Conservation (phyloP, 306 rosid genomes). For the Rubus parviflorus region DNA sequence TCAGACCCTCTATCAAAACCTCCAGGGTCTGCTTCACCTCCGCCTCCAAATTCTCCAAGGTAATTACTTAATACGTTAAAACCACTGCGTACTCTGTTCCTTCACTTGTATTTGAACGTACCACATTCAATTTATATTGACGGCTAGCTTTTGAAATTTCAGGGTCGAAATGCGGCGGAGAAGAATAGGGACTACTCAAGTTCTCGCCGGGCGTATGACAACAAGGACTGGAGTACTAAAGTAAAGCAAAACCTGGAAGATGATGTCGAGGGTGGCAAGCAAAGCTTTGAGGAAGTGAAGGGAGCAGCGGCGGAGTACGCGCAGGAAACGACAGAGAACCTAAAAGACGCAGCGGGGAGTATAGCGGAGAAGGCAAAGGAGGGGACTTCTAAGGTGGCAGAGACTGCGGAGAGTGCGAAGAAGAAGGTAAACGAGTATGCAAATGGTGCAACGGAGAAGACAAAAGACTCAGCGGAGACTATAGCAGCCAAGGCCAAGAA, state of each 20-base stretch:
- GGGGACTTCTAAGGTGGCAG: constrained; percentile 15
- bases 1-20: constrained; percentile 31
- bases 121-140: neutral
- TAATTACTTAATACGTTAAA: constrained; percentile 9
- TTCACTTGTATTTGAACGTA: neutral
- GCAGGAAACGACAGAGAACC: neutral
- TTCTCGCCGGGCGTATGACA: constrained; percentile 24
- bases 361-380: constrained; percentile 36
- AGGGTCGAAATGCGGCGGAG: constrained; percentile 45
- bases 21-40: constrained; percentile 52
- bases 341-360: constrained; percentile 3
- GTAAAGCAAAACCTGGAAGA: constrained; percentile 30
- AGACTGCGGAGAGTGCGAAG: constrained; percentile 44
- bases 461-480: constrained; percentile 9
- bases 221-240: constrained; percentile 24
- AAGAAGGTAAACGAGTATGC: constrained; percentile 37
- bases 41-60: constrained; percentile 49
- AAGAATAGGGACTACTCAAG: constrained; percentile 27
- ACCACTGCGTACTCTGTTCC: neutral
- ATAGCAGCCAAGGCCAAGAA: constrained; percentile 27
- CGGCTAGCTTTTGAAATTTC: constrained; percentile 11
- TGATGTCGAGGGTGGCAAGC: constrained; percentile 9
- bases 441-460: constrained; percentile 9
- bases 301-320: neutral
- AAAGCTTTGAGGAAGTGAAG: constrained; percentile 31